phyloP scores from a whole-genome alignment of 371 early-diverging fungal genomes.

The Saksenaea oblongispora region DNA sequence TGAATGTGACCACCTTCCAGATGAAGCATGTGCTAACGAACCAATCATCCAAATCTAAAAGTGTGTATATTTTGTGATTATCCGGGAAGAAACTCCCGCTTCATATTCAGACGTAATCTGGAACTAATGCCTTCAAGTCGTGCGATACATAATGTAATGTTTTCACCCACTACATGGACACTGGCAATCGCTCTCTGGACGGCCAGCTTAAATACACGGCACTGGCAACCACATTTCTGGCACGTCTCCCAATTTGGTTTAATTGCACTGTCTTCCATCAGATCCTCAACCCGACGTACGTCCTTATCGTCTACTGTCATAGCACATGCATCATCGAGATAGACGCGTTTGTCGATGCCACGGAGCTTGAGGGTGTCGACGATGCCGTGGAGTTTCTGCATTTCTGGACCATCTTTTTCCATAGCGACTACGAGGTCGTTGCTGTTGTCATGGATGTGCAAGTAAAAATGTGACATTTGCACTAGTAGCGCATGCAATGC shows the following conservation, averaged over 20 bases:
- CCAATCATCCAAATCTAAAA: neutral
- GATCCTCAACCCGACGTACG: conserved; percentile 15
- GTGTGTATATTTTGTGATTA: conserved; percentile 4
- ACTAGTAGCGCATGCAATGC: conserved; percentile 38
- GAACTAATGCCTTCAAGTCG: conserved; percentile 51
- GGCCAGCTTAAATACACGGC: conserved; percentile 22
- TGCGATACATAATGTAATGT: conserved; percentile 32
- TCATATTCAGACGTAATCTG: conserved; percentile 42
- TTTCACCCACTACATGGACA: conserved; percentile 29
- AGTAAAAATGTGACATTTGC: conserved; percentile 33
- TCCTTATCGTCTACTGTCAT: conserved; percentile 41
- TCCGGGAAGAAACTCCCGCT: conserved; percentile 43
- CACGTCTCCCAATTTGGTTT: conserved; percentile 21
- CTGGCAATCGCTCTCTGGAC: conserved; percentile 34
- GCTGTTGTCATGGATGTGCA: conserved; percentile 21
- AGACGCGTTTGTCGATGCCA: conserved; percentile 15
- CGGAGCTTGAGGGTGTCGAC: conserved; percentile 29
- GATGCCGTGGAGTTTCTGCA: conserved; percentile 35
- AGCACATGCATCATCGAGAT: conserved; percentile 40
- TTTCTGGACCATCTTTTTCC: conserved; percentile 23
- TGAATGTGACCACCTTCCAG: too few species aligned
- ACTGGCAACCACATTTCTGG: conserved; percentile 5
- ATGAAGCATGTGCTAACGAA: too few species aligned
- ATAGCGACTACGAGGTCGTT: conserved; percentile 10
- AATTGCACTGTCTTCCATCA: conserved; percentile 12